Evolutionary conservation across 1,139 yeast genomes (phyloP).

Genomic region (Hemisphaericaspora subhashii): DNA sequence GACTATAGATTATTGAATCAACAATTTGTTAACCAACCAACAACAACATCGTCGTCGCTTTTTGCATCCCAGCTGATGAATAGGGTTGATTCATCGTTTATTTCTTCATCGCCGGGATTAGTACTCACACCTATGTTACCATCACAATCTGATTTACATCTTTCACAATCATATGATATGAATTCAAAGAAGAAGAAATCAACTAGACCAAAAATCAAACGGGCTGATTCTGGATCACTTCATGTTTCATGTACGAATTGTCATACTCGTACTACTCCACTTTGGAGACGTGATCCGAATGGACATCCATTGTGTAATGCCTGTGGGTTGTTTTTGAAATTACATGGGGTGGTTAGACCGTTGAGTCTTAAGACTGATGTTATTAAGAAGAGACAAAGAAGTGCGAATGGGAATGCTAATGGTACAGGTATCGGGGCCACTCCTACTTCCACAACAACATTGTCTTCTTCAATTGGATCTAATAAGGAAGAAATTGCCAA

Average conservation of each 20-base stretch:
- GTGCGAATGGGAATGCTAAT: conserved; percentile 4
- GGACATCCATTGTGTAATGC: conserved; percentile 61
- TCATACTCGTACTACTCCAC: conserved; percentile 56
- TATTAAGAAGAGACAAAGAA: conserved; percentile 64
- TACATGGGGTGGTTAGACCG: conserved; percentile 60
- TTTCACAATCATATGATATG: not conserved
- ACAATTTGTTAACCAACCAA: conserved; percentile 3
- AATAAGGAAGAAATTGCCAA: conserved; percentile 2
- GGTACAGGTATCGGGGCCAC: not conserved
- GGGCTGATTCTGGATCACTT: conserved; percentile 4
- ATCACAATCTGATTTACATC: not conserved
- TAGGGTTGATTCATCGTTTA: not conserved
- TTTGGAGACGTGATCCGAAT: conserved; percentile 58
- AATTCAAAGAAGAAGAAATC: conserved; percentile 9
- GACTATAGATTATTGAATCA: conserved; percentile 16
- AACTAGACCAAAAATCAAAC: conserved; percentile 5
- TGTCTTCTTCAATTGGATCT: not conserved
- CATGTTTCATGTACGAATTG: conserved; percentile 47
- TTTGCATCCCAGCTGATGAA: not conserved
- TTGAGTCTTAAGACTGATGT: conserved; percentile 82
- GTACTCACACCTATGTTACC: not conserved
- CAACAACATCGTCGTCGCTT: no score
- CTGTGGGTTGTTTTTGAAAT: conserved; percentile 56
- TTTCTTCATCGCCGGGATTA: not conserved
- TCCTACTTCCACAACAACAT: no score